These are phyloP conservation scores for Stagonosporopsis vannaccii DNA, from an alignment of 2,329 filamentous ascomycete species.

Conservation along the genomic window DNA sequence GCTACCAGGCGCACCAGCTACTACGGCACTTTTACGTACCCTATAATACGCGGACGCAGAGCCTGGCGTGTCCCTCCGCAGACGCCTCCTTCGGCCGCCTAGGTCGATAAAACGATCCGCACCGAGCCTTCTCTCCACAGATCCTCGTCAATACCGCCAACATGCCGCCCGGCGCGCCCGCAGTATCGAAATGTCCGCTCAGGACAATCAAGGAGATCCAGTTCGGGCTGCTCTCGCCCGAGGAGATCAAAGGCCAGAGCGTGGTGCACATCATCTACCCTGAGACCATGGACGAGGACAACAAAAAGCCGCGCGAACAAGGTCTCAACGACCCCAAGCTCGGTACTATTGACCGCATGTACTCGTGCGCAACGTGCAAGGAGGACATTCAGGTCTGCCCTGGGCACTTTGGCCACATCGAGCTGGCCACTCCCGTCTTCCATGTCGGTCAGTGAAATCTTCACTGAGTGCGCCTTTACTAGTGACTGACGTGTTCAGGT, in stretches of 20 bases:
- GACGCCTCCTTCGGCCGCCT: constrained; percentile 25
- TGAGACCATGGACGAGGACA: constrained; percentile 99
- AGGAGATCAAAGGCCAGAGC: constrained; percentile 99
- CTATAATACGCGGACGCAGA: constrained; percentile 32
- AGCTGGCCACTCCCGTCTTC: constrained; percentile 94
- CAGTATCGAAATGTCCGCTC: constrained; percentile 73
- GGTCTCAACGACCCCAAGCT: constrained; percentile 96
- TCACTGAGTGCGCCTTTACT: constrained; percentile 24
- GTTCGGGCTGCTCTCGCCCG: constrained; percentile 95
- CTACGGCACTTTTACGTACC: constrained; percentile 25
- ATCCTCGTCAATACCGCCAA: constrained; percentile 31
- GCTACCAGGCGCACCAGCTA: constrained; percentile 26
- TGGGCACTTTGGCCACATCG: constrained; percentile 98
- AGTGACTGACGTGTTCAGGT: constrained; percentile 58
- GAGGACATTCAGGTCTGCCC: constrained; percentile 96
- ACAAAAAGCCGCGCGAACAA: constrained; percentile 86
- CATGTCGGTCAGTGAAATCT: constrained; percentile 69
- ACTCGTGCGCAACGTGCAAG: constrained; percentile 94
- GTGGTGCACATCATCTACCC: constrained; percentile 95
- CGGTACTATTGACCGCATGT: constrained; percentile 93
- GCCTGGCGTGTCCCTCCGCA: constrained; percentile 40
- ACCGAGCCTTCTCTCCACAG: constrained; percentile 13
- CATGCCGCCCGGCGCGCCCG: constrained; percentile 91
- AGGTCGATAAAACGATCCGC: constrained; percentile 27
- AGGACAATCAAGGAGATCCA: constrained; percentile 99